phyloP scores from a whole-genome alignment of 2,329 filamentous ascomycete genomes.

The Pseudogymnoascus sp. region DNA sequence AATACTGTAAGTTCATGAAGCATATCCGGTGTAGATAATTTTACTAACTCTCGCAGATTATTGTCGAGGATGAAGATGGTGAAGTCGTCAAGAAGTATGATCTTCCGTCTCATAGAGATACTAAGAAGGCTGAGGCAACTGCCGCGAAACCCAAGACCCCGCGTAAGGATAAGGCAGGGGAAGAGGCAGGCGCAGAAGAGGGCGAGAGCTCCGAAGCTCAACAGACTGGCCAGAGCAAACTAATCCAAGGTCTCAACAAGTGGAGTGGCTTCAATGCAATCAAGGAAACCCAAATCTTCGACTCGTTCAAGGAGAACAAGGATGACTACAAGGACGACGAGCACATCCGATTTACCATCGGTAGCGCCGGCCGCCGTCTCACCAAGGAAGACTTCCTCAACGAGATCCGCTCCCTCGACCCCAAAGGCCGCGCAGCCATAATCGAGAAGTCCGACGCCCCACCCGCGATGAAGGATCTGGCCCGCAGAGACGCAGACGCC shows the following conservation, averaged over 20 bases:
- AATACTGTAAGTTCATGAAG: constrained; percentile 50
- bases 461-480: constrained; percentile 23
- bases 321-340: constrained; percentile 56
- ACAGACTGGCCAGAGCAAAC: constrained; percentile 9
- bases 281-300: constrained; percentile 11
- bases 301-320: constrained; percentile 17
- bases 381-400: constrained; percentile 73
- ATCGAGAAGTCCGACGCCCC: constrained; percentile 22
- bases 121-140: constrained; percentile 33
- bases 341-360: constrained; percentile 68
- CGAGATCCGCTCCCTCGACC: constrained; percentile 64
- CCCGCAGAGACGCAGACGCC: constrained; percentile 22
- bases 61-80: constrained; percentile 78
- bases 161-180: constrained; percentile 25
- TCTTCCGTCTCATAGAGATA: constrained; percentile 45
- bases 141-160: constrained; percentile 42
- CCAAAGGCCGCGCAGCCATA: constrained; percentile 40
- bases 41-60: constrained; percentile 45
- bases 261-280: constrained; percentile 21
- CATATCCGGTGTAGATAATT: neutral
- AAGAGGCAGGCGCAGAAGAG: constrained; percentile 35
- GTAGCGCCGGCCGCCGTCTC: constrained; percentile 63
- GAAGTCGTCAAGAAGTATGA: constrained; percentile 82
- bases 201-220: constrained; percentile 28
- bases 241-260: constrained; percentile 12